Evolutionary conservation across 2,329 filamentous ascomycete species (phyloP), one percentile per base, ranked within the genome.

Genomic region (Diaporthe sp.): DNA sequence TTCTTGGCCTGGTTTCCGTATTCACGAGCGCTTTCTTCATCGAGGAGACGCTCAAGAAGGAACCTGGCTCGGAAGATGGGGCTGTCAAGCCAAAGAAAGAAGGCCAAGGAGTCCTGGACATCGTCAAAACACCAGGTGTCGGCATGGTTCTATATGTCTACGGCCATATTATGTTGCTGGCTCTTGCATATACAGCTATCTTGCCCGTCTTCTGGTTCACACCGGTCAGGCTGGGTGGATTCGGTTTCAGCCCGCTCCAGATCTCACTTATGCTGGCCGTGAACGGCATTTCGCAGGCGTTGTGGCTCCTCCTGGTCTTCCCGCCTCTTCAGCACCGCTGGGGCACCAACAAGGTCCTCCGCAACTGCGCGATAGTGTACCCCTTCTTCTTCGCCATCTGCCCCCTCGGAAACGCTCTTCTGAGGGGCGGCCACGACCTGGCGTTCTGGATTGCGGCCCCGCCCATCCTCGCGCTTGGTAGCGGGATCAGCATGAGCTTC

Each of bases 241-340:
- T 92, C 65, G 89, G 88, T 3, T 93, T 95, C 81, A 83, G 87
- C 0, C 86, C 92, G 0, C 81, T 89, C 5, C 88, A 90, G 71
- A 96, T 95, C 77, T 92, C 93, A 1, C 79, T 91, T 3, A 90
- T 93, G 83, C 89, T 96, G 84, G 90, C 88, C 1, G 74, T 92
- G 1, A 89, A 88, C 31, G 94, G 94, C 17, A 84, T 89, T 22
- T 87, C 90, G 5, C 94, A 96, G 82, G 91, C 93, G 1, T 74
- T 90, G 9, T 96, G 94, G 94, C 89, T 95, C 2, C 86, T 96
- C 0, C 77, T 94, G 19, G 85, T 89, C 44, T 96, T 96, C 80
- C 94, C 94, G 1, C 85, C 87, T 0, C 82, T 96, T 1, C 94
- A 96, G 80, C 85, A 83, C 49, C 89, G 89, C 28, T 82, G 92